A percentile compares a stretch with the other conserved stretches of the same genome.
These are phyloP conservation scores for Gymnopus androsaceus DNA, from an alignment of 1,284 basidiomycete species.

Conservation along the genomic window DNA sequence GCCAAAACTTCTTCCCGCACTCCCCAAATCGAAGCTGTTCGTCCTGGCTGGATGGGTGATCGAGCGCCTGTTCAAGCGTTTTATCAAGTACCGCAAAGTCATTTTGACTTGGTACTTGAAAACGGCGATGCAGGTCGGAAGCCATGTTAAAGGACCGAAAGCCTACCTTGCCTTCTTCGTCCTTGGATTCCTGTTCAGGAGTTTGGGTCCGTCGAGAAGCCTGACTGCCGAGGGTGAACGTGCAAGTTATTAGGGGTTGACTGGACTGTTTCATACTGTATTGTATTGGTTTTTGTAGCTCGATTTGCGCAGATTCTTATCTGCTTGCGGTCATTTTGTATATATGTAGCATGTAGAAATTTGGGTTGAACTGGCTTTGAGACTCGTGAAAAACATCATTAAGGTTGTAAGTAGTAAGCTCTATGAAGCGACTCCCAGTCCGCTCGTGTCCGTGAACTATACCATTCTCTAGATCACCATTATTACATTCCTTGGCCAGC, in stretches of 20 bases:
- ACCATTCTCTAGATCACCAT: no score
- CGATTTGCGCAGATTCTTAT: not conserved
- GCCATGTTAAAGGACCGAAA: slow-evolving; percentile 13
- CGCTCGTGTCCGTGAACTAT: no score
- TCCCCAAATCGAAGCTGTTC: slow-evolving; percentile 17
- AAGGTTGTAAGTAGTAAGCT: no score
- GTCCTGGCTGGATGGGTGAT: slow-evolving; percentile 18
- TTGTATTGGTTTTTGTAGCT: not conserved
- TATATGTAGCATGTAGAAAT: no score
- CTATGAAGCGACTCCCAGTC: no score
- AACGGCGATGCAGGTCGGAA: slow-evolving; percentile 14
- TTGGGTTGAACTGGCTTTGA: no score
- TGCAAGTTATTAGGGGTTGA: slow-evolving; percentile 15
- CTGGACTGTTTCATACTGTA: not conserved
- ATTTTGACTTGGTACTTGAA: slow-evolving; percentile 13
- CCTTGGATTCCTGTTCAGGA: slow-evolving; percentile 17
- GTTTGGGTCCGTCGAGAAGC: slow-evolving; percentile 11
- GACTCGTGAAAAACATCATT: no score
- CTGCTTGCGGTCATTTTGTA: no score
- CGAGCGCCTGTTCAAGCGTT: slow-evolving; percentile 19
- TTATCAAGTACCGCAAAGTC: slow-evolving; percentile 16
- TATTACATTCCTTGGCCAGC: no score
- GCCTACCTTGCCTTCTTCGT: slow-evolving; percentile 17
- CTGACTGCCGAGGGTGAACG: slow-evolving; percentile 13
- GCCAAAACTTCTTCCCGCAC: slow-evolving; percentile 2